Evolutionary conservation across 345 rosid genomes (phyloP), one percentile per base, ranked within the genome.

Genomic region (Syzygium jambos): DNA sequence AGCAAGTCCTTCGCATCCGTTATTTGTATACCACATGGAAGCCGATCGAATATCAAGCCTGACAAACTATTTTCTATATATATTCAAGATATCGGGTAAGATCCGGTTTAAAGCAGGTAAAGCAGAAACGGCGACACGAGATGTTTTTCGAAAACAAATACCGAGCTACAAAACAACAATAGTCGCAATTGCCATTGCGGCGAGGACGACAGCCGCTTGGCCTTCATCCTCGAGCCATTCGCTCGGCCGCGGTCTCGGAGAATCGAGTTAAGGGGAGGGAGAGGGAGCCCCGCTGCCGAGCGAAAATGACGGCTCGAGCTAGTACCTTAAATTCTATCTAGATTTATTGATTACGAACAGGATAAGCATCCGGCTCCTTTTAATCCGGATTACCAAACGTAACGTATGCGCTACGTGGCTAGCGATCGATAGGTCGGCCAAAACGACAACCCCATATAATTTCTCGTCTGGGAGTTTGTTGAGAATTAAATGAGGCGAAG

Each of bases 101-200:
- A 14, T 2, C 14, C 29, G 14, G 29, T 13, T 3, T 6, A 19
- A n/a, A 63, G 77, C 29, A 19, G 0, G 1, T n/a, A 63, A 17
- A 63, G 29, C 0, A 0, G 0, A 4, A n/a, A 61, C 17, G 13
- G 13, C 0, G 30, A 25, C 27, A 25, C 0, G 0, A 13, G 15
- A 57, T 25, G 2, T 25, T 25, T n/a, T 14, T 25, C 0, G 11
- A 57, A 57, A 57, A 25, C 0, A 25, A 11, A 57, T 57, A 57
- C 14, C 5, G 23, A 22, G 23, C 0, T 56, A 8, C n/a, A 56
- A 25, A 57, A 57, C 15, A 11, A 57, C 0, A 0, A 25, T 25
- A 29, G 15, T 25, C 0, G 4, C 27, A 6, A 11, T 25, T 57
- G 65, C 29, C 29, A 25, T 57, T 57, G 0, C 7, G 11, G 63